These are phyloP conservation scores for Didymella exigua DNA, from an alignment of 2,329 filamentous ascomycete species.

Conservation along the genomic window DNA sequence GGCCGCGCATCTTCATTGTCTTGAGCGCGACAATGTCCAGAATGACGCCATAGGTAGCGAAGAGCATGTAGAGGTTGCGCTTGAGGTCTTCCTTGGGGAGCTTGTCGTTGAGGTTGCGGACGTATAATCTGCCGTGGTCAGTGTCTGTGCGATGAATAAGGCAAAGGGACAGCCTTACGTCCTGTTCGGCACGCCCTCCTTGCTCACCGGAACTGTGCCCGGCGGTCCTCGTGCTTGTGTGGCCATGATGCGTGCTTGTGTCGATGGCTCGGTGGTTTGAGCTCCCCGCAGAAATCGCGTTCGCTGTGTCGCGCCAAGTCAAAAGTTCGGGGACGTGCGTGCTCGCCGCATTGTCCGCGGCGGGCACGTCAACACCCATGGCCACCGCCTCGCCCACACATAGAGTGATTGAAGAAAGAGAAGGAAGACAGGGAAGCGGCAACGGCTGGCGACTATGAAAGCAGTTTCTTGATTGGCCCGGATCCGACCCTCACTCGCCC, in stretches of 20 bases:
- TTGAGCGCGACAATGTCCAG: conserved; percentile 90
- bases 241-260: conserved; percentile 28
- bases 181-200: conserved; percentile 36
- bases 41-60: conserved; percentile 90
- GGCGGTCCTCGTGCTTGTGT: conserved; percentile 33
- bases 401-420: neutral
- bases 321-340: conserved; percentile 28
- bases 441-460: neutral
- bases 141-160: neutral
- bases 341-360: conserved; percentile 18
- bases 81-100: conserved; percentile 87
- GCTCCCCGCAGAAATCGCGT: conserved; percentile 37
- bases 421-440: neutral
- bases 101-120: conserved; percentile 87
- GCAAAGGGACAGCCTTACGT: conserved; percentile 36
- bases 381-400: neutral
- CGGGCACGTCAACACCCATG: conserved; percentile 8
- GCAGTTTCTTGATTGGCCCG: neutral
- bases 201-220: conserved; percentile 26
- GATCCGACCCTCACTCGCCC: neutral
- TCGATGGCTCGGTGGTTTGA: conserved; percentile 15
- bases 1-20: conserved; percentile 90
- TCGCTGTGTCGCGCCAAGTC: conserved; percentile 21
- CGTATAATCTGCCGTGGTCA: conserved; percentile 71
- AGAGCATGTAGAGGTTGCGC: conserved; percentile 87